Evolutionary conservation across 495 filamentous ascomycete species (phyloP).

Genomic region (Coniosporium apollinis): DNA sequence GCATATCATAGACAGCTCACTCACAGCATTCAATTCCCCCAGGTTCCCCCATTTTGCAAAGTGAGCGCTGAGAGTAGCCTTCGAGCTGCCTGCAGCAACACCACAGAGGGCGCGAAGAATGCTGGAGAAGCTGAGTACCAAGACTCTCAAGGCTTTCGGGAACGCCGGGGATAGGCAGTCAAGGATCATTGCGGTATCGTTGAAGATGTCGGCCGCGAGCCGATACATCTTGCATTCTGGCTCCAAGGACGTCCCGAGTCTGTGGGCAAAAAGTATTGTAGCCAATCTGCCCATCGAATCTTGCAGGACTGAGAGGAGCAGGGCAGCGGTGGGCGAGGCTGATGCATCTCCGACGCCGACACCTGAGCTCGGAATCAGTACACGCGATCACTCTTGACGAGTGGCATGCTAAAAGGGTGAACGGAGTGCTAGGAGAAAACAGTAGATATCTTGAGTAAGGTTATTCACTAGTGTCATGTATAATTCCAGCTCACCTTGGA

Average conservation of each 20-base stretch:
- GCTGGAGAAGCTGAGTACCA: slow-evolving; percentile 57
- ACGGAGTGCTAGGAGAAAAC: too few species aligned
- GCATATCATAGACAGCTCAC: slow-evolving; percentile 12
- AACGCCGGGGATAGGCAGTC: slow-evolving; percentile 75
- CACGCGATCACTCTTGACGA: too few species aligned
- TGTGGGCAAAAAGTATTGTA: slow-evolving; percentile 81
- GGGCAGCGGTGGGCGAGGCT: slow-evolving; percentile 70
- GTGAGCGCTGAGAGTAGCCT: slow-evolving; percentile 81
- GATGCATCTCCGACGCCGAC: slow-evolving; percentile 80
- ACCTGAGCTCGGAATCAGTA: too few species aligned
- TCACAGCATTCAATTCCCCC: slow-evolving; percentile 77
- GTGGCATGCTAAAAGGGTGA: too few species aligned
- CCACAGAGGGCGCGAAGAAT: slow-evolving; percentile 72
- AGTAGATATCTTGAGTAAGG: too few species aligned
- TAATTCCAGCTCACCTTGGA: slow-evolving; percentile 59
- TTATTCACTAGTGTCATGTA: too few species aligned
- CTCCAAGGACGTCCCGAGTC: slow-evolving; percentile 71
- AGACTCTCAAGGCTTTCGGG: slow-evolving; percentile 47
- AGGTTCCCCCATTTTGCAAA: slow-evolving; percentile 82
- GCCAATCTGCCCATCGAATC: slow-evolving; percentile 72
- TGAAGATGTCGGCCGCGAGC: slow-evolving; percentile 79
- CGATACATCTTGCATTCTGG: slow-evolving; percentile 92
- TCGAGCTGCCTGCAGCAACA: slow-evolving; percentile 74
- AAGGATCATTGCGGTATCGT: slow-evolving; percentile 77
- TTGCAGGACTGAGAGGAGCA: slow-evolving; percentile 74